phyloP scores from a whole-genome alignment of 2,329 filamentous ascomycete genomes.

The Talaromyces rugulosus region DNA sequence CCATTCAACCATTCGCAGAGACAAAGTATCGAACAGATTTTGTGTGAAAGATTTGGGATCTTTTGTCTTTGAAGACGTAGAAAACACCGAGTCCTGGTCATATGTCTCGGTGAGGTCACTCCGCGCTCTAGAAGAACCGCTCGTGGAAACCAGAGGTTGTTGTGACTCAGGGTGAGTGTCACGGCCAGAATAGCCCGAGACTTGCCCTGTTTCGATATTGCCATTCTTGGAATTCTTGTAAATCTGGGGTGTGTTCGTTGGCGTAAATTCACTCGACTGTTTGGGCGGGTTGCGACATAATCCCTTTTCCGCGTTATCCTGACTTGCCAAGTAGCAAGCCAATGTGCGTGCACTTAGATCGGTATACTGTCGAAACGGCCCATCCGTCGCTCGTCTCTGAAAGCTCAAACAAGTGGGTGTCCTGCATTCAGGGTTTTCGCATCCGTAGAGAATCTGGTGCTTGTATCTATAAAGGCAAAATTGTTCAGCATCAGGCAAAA shows the following conservation, averaged over 20 bases:
- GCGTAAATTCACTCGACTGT: slow-evolving; percentile 22
- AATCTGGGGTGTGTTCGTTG: slow-evolving; percentile 22
- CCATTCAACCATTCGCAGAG: slow-evolving; percentile 45
- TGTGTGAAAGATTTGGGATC: slow-evolving; percentile 62
- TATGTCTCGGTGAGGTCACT: slow-evolving; percentile 7
- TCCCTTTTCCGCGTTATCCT: slow-evolving; percentile 68
- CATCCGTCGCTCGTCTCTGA: slow-evolving; percentile 62
- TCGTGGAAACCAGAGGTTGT: neutral
- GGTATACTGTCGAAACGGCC: slow-evolving; percentile 73
- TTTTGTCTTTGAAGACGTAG: slow-evolving; percentile 34
- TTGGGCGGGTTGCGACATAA: slow-evolving; percentile 56
- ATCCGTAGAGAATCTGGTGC: slow-evolving; percentile 76
- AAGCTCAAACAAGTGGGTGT: slow-evolving; percentile 79
- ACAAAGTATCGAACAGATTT: slow-evolving; percentile 49
- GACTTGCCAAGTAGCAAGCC: slow-evolving; percentile 73
- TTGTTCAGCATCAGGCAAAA: neutral
- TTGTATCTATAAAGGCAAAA: slow-evolving; percentile 57
- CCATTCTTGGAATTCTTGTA: slow-evolving; percentile 5
- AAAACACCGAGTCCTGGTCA: slow-evolving; percentile 19
- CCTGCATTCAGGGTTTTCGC: slow-evolving; percentile 62
- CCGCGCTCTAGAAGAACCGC: slow-evolving; percentile 1
- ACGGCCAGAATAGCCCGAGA: neutral
- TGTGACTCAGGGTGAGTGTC: neutral
- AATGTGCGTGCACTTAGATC: slow-evolving; percentile 76
- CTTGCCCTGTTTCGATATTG: neutral